A percentile compares a stretch with the other conserved stretches of the same genome.
Evolutionary conservation across 306 rosid species (phyloP).

Genomic region (Lathyrus oleraceus): DNA sequence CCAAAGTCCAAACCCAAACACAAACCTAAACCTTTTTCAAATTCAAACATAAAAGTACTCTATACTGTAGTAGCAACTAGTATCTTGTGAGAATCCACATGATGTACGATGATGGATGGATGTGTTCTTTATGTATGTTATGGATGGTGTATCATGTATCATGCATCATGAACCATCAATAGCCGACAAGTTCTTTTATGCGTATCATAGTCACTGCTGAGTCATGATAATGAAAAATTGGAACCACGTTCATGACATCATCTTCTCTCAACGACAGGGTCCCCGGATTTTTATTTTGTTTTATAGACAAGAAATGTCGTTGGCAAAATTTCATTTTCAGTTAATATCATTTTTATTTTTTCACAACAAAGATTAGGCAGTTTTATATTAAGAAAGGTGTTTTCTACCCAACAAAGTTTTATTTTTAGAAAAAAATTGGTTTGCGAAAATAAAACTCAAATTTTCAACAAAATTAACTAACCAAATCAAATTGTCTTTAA

Average conservation of each 20-base stretch:
- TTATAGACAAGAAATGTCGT: neutral
- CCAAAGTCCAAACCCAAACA: neutral
- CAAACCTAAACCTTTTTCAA: slow-evolving; percentile 40
- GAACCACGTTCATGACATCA: slow-evolving; percentile 50
- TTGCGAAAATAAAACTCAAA: too few relatives aligned
- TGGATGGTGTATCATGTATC: neutral
- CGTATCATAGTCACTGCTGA: slow-evolving; percentile 53
- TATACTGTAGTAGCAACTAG: neutral
- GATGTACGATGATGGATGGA: neutral
- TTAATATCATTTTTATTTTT: neutral
- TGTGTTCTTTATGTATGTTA: neutral
- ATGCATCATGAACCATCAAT: slow-evolving; percentile 18
- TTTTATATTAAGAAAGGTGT: too few relatives aligned
- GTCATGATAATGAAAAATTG: slow-evolving; percentile 52
- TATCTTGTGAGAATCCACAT: neutral
- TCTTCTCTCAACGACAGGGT: slow-evolving; percentile 3
- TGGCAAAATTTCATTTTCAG: slow-evolving; percentile 34
- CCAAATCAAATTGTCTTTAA: too few relatives aligned
- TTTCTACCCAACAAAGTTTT: too few relatives aligned
- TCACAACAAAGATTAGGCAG: too few relatives aligned
- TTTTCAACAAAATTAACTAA: too few relatives aligned
- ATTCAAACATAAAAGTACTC: slow-evolving; percentile 6
- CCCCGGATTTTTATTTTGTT: slow-evolving; percentile 15
- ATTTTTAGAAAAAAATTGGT: too few relatives aligned
- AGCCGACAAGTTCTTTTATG: slow-evolving; percentile 18